Evolutionary conservation across 345 rosid species (phyloP).

Genomic region (Salix arbutifolia): DNA sequence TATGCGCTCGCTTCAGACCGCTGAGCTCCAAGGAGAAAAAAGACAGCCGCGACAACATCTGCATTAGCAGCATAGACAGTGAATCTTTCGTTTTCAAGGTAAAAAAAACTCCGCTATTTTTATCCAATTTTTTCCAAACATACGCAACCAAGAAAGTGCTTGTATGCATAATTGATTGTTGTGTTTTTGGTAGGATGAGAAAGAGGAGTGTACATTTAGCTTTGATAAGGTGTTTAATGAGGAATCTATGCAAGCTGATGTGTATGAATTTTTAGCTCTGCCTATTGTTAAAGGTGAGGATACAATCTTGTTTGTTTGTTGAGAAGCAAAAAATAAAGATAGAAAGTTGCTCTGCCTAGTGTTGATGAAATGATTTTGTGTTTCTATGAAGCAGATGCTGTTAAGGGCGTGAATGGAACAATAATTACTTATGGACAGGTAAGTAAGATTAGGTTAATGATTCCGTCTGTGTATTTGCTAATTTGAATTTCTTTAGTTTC

Average conservation of each 20-base stretch:
- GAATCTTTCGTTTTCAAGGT: conserved; percentile 71
- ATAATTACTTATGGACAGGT: conserved; percentile 92
- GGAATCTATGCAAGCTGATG: conserved; percentile 52
- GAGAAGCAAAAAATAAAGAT: too few species aligned
- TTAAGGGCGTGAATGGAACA: conserved; percentile 67
- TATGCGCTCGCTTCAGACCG: conserved; percentile 82
- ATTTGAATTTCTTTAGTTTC: background rate
- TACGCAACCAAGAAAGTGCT: background rate
- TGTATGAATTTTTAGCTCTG: conserved; percentile 61
- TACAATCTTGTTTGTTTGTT: background rate
- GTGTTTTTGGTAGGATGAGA: conserved; percentile 46
- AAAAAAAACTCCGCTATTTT: background rate
- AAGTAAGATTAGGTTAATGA: conserved; percentile 12
- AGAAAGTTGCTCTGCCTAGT: too few species aligned
- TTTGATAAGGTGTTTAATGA: conserved; percentile 62
- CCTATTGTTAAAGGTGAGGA: conserved; percentile 62
- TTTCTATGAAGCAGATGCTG: conserved; percentile 44
- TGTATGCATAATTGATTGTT: background rate
- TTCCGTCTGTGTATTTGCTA: background rate
- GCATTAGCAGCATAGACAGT: conserved; percentile 45
- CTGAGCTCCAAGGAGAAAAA: conserved; percentile 58
- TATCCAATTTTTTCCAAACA: background rate
- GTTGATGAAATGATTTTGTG: background rate
- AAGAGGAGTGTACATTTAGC: conserved; percentile 58
- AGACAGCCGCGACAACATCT: conserved; percentile 43